Evolutionary conservation across 441 rosid genomes (phyloP), one percentile per base, ranked within the genome.

Genomic region (Melianthus villosus): DNA sequence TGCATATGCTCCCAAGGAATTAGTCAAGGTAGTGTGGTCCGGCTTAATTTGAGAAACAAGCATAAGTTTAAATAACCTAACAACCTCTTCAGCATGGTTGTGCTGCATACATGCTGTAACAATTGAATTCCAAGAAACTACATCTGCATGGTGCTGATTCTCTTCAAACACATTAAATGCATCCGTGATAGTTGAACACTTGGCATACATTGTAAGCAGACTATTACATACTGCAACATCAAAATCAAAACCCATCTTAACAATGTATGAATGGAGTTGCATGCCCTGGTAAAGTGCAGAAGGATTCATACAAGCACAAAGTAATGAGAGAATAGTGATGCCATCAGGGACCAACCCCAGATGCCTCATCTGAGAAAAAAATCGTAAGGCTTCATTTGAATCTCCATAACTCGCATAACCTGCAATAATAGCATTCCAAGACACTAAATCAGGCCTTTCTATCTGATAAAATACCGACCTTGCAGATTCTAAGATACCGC

Each of bases 351-450:
- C 19, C 39, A 51, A 26, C 29, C 32, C 61, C 51, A 35, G 39
- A 52, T 22, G 34, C 64, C 69, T 64, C 59, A 69, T 59, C 48
- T 40, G 25, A 40, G 34, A 60, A 53, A 53, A 74, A 34, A 41
- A 57, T 1, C 45, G 54, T 3, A 63, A 33, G 19, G 66, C 65
- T 34, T 61, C 64, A 31, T 61, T 47, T 27, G 50, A 35, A 37
- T 57, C 50, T 4, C 62, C 67, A 39, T 34, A 19, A 54, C 60
- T 63, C 33, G 72, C 67, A 35, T 65, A 52, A 28, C 72, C 79
- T 11, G 65, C 60, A 11, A 75, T 64, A 16, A 69, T 62, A 14
- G 60, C 79, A 54, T 75, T 75, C 73, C 73, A 75, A 1, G 73
- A 59, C 5, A 64, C 74, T 38, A 71, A 48, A 56, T 75, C 79